phyloP scores from a whole-genome alignment of 2,329 filamentous ascomycete species.

The Scortechinia acanthostroma region DNA sequence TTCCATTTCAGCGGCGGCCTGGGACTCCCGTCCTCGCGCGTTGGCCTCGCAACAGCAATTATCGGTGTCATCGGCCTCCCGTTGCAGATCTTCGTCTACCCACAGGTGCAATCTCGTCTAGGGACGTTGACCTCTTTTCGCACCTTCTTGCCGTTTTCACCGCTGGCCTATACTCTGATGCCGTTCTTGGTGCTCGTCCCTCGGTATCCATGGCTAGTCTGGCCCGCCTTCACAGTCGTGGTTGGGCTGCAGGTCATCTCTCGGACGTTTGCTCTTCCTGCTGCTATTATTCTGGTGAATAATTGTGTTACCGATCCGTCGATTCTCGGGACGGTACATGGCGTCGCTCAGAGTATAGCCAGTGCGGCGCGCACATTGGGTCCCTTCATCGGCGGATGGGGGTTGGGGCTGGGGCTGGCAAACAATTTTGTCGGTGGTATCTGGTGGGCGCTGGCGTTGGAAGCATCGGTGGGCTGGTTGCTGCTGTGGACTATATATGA shows the following conservation, averaged over 20 bases:
- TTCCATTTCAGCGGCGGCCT: constrained; percentile 69
- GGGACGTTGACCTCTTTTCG: constrained; percentile 45
- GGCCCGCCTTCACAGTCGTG: constrained; percentile 43
- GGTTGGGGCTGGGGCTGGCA: constrained; percentile 40
- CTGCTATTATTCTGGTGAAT: constrained; percentile 50
- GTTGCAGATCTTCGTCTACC: constrained; percentile 52
- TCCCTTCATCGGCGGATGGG: constrained; percentile 43
- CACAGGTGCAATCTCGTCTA: constrained; percentile 37
- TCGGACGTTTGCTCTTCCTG: constrained; percentile 50
- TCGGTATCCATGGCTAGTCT: constrained; percentile 34
- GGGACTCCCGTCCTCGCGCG: constrained; percentile 62
- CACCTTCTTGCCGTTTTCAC: constrained; percentile 42
- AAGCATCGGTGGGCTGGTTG: not conserved
- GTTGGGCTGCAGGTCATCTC: constrained; percentile 47
- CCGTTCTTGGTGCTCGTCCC: constrained; percentile 47
- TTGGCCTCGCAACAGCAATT: constrained; percentile 73
- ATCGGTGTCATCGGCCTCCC: constrained; percentile 71
- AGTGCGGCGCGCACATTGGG: constrained; percentile 45
- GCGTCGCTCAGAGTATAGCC: constrained; percentile 45
- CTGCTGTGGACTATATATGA: not conserved
- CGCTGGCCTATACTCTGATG: constrained; percentile 43
- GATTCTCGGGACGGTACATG: constrained; percentile 49
- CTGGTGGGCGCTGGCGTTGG: constrained; percentile 41
- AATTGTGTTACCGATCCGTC: constrained; percentile 48
- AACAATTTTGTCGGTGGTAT: constrained; percentile 43